Evolutionary conservation across 2,329 filamentous ascomycete genomes (phyloP).

Genomic region (Hypoxylon sp.): DNA sequence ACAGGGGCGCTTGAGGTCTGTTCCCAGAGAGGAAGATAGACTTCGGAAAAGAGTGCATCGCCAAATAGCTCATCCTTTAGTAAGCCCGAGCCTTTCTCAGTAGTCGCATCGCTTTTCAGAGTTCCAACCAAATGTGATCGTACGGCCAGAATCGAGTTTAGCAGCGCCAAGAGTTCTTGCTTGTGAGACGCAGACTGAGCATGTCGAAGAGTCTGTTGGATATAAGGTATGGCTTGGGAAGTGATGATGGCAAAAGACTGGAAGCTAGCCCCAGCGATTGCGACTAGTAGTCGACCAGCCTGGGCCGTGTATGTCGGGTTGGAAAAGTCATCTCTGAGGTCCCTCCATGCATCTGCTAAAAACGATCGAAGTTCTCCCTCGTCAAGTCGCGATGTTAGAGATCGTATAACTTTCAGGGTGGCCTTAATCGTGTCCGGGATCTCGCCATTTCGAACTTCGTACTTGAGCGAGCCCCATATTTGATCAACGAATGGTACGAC

Average conservation of each 20-base stretch:
- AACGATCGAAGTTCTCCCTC: conserved; percentile 61
- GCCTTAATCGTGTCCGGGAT: conserved; percentile 68
- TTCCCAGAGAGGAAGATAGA: conserved; percentile 48
- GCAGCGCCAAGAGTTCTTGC: conserved; percentile 63
- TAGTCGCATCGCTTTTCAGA: conserved; percentile 14
- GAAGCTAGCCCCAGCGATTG: conserved; percentile 62
- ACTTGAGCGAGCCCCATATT: conserved; percentile 72
- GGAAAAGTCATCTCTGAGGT: conserved; percentile 66
- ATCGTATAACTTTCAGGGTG: conserved; percentile 66
- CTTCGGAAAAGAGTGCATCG: conserved; percentile 47
- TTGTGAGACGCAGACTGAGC: conserved; percentile 64
- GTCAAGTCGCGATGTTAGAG: conserved; percentile 61
- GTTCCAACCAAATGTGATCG: conserved; percentile 44
- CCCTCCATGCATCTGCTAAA: conserved; percentile 62
- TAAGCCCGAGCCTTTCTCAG: conserved; percentile 5
- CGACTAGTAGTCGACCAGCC: conserved; percentile 65
- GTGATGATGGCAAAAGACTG: conserved; percentile 63
- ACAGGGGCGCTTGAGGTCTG: conserved; percentile 34
- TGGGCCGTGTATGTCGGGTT: conserved; percentile 65
- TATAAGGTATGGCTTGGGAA: conserved; percentile 60
- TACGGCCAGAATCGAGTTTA: conserved; percentile 61
- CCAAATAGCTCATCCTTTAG: conserved; percentile 51
- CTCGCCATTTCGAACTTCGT: conserved; percentile 72
- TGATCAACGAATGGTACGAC: conserved; percentile 63
- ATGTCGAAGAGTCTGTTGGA: conserved; percentile 64